Percentiles rank a stretch among this genome's conserved stretches.
Conservation (phyloP, 1,284 basidiomycete species). For the Malassezia equina region DNA sequence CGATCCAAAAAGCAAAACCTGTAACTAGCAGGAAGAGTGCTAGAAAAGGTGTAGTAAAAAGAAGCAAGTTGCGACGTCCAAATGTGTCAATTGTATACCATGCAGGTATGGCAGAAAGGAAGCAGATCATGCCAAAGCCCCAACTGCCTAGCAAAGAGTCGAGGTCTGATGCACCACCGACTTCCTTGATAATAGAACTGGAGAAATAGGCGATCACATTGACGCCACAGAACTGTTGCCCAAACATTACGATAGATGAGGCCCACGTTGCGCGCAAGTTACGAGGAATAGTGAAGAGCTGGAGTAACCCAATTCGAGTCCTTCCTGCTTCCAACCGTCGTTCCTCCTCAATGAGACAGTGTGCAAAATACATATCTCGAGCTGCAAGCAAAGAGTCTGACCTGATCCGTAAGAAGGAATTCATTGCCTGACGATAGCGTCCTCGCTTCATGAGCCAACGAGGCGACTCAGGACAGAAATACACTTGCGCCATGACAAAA, state of each 20-base stretch:
- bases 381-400: conserved; percentile 64
- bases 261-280: conserved; percentile 56
- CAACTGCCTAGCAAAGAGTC: conserved; percentile 35
- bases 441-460: conserved; percentile 32
- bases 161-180: conserved; percentile 17
- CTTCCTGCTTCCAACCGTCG: conserved; percentile 52
- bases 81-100: conserved; percentile 40
- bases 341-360: conserved; percentile 55
- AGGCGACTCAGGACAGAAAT: conserved; percentile 32
- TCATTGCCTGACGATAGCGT: conserved; percentile 53
- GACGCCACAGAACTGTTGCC: conserved; percentile 27
- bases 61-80: conserved; percentile 35
- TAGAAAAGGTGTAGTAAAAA: conserved; percentile 41
- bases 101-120: conserved; percentile 41
- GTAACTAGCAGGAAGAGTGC: conserved; percentile 29
- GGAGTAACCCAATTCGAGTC: conserved; percentile 51
- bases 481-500: conserved; percentile 24
- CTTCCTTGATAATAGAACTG: conserved; percentile 17
- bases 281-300: conserved; percentile 55
- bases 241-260: conserved; percentile 34
- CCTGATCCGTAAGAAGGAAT: conserved; percentile 59
- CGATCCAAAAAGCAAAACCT: conserved; percentile 51
- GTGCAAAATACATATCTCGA: conserved; percentile 57
- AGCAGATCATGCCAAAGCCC: conserved; percentile 44
- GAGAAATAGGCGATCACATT: conserved; percentile 41